phyloP scores from a whole-genome alignment of 1,139 yeast species.

The Blastobotrys buckinghamii region DNA sequence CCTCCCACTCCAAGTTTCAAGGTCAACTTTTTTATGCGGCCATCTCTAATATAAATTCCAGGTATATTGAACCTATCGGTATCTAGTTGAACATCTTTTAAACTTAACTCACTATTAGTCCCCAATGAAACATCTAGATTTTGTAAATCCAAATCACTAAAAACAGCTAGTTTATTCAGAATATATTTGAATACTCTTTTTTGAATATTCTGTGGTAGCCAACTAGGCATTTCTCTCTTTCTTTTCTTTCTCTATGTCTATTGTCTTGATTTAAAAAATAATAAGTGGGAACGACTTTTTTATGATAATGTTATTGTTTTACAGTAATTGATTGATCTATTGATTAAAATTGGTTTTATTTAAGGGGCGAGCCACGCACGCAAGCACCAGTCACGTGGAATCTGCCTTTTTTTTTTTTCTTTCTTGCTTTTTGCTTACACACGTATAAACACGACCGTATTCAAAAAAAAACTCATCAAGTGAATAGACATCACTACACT shows the following conservation, averaged over 20 bases:
- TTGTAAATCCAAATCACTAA: constrained; percentile 75
- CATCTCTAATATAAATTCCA: constrained; percentile 59
- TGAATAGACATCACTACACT: no score
- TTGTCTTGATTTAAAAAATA: background rate
- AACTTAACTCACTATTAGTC: constrained; percentile 46
- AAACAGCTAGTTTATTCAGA: constrained; percentile 73
- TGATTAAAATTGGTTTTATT: no score
- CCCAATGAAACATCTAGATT: constrained; percentile 76
- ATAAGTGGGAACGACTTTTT: no score
- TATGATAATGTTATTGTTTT: no score
- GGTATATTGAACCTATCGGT: constrained; percentile 65
- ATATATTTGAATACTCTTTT: constrained; percentile 74
- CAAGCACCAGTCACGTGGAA: no score
- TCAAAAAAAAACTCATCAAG: no score
- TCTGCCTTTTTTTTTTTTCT: no score
- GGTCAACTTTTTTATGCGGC: constrained; percentile 51
- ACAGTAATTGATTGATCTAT: no score
- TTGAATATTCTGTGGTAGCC: constrained; percentile 83
- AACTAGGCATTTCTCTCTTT: constrained; percentile 29
- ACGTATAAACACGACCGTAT: no score
- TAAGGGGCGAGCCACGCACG: no score
- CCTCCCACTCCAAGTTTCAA: constrained; percentile 55
- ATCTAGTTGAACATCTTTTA: constrained; percentile 63
- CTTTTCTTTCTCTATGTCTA: background rate
- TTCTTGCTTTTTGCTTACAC: no score